Conservation (phyloP, 1,284 basidiomycete genomes). For the Trametes polyzona region DNA sequence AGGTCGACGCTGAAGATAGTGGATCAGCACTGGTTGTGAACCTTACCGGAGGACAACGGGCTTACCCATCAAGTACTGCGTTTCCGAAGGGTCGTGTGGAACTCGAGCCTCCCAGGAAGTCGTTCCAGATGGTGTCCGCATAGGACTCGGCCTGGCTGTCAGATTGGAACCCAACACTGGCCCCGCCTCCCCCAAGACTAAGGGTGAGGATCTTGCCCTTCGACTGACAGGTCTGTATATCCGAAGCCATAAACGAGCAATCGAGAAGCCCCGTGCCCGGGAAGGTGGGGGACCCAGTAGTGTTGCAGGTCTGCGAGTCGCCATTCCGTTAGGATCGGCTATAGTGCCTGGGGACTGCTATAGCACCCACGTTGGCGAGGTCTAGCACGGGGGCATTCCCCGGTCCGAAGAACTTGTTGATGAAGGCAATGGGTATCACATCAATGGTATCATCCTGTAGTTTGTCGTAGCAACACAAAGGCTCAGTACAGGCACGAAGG, state of each 20-base stretch:
- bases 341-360: not conserved
- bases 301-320: slow-evolving; percentile 59
- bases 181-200: slow-evolving; percentile 38
- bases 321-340: not conserved
- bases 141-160: slow-evolving; percentile 56
- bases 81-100: slow-evolving; percentile 63
- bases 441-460: slow-evolving; percentile 61
- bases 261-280: slow-evolving; percentile 59
- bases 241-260: slow-evolving; percentile 55
- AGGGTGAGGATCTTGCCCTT: slow-evolving; percentile 64
- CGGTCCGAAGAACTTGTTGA: slow-evolving; percentile 62
- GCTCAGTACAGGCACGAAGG: not conserved
- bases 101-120: slow-evolving; percentile 62
- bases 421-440: slow-evolving; percentile 64
- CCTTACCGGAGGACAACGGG: not conserved
- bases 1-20: slow-evolving; percentile 55
- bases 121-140: slow-evolving; percentile 65
- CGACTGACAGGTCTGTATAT: slow-evolving; percentile 61
- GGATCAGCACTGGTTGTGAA: not conserved
- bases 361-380: slow-evolving; percentile 55
- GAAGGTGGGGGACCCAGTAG: slow-evolving; percentile 56
- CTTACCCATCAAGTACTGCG: slow-evolving; percentile 67
- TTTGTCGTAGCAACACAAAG: not conserved
- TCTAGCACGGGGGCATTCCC: slow-evolving; percentile 63
- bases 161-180: slow-evolving; percentile 54